Base-by-base conservation (phyloP, 1,139 yeast species). In the Taphrina betulina region DNA sequence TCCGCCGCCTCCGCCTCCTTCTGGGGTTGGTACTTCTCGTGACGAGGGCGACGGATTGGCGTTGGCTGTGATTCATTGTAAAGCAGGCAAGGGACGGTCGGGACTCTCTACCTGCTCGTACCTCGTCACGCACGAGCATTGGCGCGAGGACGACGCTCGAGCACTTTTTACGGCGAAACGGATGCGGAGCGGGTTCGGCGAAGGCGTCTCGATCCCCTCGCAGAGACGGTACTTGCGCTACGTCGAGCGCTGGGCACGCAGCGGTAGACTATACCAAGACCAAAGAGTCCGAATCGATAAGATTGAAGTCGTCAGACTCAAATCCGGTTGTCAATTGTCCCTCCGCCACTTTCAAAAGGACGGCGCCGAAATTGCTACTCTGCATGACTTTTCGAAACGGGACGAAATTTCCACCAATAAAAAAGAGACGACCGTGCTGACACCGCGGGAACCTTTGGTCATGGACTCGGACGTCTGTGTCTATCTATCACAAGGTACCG, bases 11-110 rank as follows among this genome's bases (percentile, higher is more conserved):
- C n/a, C n/a, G 8, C 3, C n/a, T 10, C 7, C 19, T 19, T 33
- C 16, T 7, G 16, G 37, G 7, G 5, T 33, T 14, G 17, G 37
- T 7, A 7, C 41, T 28, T 3, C 12, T n/a, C 12, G 4, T 37
- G 8, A n/a, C n/a, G n/a, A n/a, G n/a, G n/a, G n/a, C n/a, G n/a
- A n/a, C n/a, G n/a, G n/a, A n/a, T n/a, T n/a, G n/a, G 20, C 14
- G 16, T 81, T 82, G 1, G 94, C 85, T 0, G 77, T 89, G 0
- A 69, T 90, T 7, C 97, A 92, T 66, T 92, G 97, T 66, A 83
- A 85, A 64, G 89, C 88, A 59, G 97, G 97, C 0, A 90, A 88
- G 67, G 97, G 97, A 0, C 72, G 97, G 31, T 82, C 95, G 0
- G 97, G 97, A 0, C 78, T 90, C 0, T 70, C 87, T 2, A 78